Percentiles rank a stretch among this genome's conserved stretches.
These are phyloP conservation scores for Skeletonema marinoi DNA, from an alignment of 108 stramenopile species.

Conservation along the genomic window DNA sequence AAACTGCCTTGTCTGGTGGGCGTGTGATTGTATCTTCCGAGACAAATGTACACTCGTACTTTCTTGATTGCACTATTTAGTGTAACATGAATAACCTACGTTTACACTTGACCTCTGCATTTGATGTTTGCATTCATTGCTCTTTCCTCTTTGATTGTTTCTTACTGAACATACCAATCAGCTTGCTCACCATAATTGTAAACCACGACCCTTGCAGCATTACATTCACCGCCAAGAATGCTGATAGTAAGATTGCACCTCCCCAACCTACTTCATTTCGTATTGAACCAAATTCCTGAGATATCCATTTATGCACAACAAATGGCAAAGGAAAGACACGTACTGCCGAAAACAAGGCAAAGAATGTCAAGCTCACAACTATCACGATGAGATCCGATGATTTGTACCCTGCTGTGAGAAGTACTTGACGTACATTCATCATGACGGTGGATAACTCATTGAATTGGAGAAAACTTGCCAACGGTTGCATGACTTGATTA, in stretches of 20 bases:
- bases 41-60: not conserved
- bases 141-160: not conserved
- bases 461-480: constrained; percentile 25
- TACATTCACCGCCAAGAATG: constrained; percentile 28
- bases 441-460: constrained; percentile 30
- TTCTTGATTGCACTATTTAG: not conserved
- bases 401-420: constrained; percentile 26
- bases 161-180: not conserved
- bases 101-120: not conserved
- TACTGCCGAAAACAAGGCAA: constrained; percentile 15
- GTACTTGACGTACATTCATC: constrained; percentile 23
- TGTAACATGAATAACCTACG: not conserved
- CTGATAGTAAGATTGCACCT: constrained; percentile 9
- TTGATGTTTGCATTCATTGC: not conserved
- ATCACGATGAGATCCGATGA: not conserved
- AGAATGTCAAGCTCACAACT: constrained; percentile 20
- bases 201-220: constrained; percentile 33
- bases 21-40: not conserved
- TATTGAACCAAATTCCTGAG: constrained; percentile 10
- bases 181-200: constrained; percentile 20
- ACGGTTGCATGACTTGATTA: constrained; percentile 20
- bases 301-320: constrained; percentile 8
- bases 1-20: not conserved
- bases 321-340: constrained; percentile 27
- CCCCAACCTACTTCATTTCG: constrained; percentile 9